Base-by-base conservation (phyloP, 2,329 filamentous ascomycete genomes). In the Calonectria montana region DNA sequence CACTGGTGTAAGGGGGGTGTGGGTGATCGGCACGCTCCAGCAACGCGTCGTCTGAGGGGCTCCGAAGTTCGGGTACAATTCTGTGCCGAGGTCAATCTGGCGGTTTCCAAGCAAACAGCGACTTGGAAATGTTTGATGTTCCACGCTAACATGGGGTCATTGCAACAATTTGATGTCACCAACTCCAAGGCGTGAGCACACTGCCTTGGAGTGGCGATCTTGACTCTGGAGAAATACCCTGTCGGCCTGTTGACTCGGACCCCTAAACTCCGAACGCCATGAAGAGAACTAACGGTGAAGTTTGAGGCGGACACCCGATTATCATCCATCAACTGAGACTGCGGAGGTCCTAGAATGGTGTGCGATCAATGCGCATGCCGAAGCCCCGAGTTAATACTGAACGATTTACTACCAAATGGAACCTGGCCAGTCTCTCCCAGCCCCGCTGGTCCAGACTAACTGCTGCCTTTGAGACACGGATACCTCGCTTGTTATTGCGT, bases 21-120 rank as follows among this genome's bases (percentile, higher is more conserved):
- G 53, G 37, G 53, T 72, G 67, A 70, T 74, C 65, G 73, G 65
- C 74, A 70, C 25, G 55, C 41, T 57, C 48, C 35, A 29, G 57
- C 35, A 25, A 68, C 63, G 67, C 55, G 65, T 63, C 57, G 62
- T 67, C 57, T 48, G 48, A 66, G 25, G 55, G 65, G 71, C 72
- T 57, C 53, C 53, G 37, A 57, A 57, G 53, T 41, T 43, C 55
- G 57, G 37, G 45, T 45, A 25, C 12, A 25, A 29, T 8, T 37
- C 68, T 25, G 27, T 2, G 3, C 23, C 27, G 15, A 25, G 16
- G 43, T 39, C 45, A 41, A 70, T 41, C 25, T 45, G n/a, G 25
- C 25, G 45, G 16, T 9, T 23, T 63, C 25, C 21, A 61, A 39
- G 48, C 53, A 63, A 59, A 47, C 13, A 16, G 41, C 21, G 47